Evolutionary conservation across 768 basidiomycete species (phyloP), one percentile per base, ranked within the genome.

Genomic region (Termitomyces heimii): DNA sequence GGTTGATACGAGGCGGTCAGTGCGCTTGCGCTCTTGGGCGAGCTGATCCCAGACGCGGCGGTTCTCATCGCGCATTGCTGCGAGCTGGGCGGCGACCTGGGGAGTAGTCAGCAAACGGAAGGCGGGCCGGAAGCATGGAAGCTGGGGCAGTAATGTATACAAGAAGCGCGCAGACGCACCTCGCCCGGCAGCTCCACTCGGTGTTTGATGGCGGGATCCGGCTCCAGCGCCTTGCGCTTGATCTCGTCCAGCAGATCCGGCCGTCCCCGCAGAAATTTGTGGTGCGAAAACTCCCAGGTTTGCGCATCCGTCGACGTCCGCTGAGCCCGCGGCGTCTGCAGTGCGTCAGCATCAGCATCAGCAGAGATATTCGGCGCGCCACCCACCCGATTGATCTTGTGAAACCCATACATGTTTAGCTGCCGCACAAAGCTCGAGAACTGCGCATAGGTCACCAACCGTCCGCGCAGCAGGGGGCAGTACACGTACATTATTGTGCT

Each of bases 351-450:
- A n/a, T 31, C 8, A 14, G 22, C 8, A 5, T 35, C 26, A 1
- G 8, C 13, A 24, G 28, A 3, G 44, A 28, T n/a, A n/a, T n/a
- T 8, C 18, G 43, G 22, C 39, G 29, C 16, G 55, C 48, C 43
- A 76, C 82, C 60, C 57, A 90, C 88, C 73, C 91, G 81, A 70
- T 93, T 93, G 73, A 92, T 92, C 74, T 95, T 95, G 75, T 93
- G 92, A 71, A 95, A 96, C 28, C 92, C 93, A 66, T 94, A 96
- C 91, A 95, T 95, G 78, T 96, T 95, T 61, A 95, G 81, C 68
- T 96, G 94, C 62, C 94, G 85, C 54, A 95, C 92, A 69, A 97
- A 96, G 66, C 89, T 92, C 13, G 91, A 92, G 70, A 97, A 96
- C 86, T 96, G 66, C 16, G n/a, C n/a, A n/a, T n/a, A n/a, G n/a